Base-by-base conservation (phyloP, 2,329 filamentous ascomycete species). In the Coleophoma crateriformis region DNA sequence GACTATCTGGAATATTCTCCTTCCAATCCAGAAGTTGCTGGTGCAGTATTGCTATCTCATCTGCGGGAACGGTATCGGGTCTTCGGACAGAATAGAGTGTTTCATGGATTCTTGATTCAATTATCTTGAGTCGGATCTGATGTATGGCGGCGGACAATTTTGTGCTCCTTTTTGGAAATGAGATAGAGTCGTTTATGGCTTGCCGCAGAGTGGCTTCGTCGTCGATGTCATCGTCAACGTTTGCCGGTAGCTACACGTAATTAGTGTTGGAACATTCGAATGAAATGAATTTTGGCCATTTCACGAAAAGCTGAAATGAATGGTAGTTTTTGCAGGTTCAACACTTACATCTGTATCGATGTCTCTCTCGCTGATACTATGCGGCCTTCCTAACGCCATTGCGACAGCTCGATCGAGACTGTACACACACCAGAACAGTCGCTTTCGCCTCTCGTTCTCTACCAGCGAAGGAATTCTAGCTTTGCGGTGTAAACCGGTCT, bases 391-490 rank as follows among this genome's bases (percentile, higher is more conserved):
- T 3, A 68, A 54, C 0, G 63, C 55, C 1, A 66, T 61, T 13
- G 61, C 65, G 0, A 65, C 65, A 42, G 61, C 54, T 7, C 66
- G 54, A 32, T 68, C 65, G 4, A 68, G 54, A 10, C 58, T 61
- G 44, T 68, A 68, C 33, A 57, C 60, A 3, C 60, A 58, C 66
- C 66, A 68, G 48, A 68, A 68, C 1, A 61, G 56, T 2, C 65
- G 53, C 7, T 58, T 58, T 5, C 64, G 53, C 12, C 65, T 61
- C 47, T 66, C 61, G 1, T 60, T n/a, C 8, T 54, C 48, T 2
- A 52, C 50, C 3, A 45, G 48, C 13, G 42, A 46, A 46, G 49
- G 4, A 51, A 51, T 41, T 35, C 27, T 49, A 43, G 4, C 39
- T 13, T 3, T 45, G 37, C 33, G 0, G 46, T 48, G 58, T 41